Evolutionary conservation across 164 flowering plant genomes (phyloP), one percentile per base, ranked within the genome.

Genomic region (Litsea cubeba): DNA sequence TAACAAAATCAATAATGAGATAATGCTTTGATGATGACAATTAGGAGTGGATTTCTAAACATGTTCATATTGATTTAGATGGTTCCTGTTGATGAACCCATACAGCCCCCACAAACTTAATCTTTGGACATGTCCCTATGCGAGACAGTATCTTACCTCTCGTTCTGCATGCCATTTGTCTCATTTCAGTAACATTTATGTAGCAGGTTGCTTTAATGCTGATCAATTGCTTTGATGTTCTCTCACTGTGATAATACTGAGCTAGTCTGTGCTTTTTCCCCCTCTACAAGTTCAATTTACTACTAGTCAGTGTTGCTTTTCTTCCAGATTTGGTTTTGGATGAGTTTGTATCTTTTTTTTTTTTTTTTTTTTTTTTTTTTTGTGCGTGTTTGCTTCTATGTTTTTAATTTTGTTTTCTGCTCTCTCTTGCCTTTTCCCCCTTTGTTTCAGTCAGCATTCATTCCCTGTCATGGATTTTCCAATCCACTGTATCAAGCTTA

Each of bases 391-490:
- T 30, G 35, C 35, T 30, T 5, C 72, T 70, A 7, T 74, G 28
- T 8, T 62, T 24, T 50, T 70, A 23, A 30, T 28, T 7, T 60
- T 72, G 20, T 76, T 25, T 26, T 25, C 65, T 25, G 28, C 15
- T 69, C 25, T 3, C 12, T 54, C n/a, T 54, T 54, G 7, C 12
- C 18, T 7, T 72, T 2, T 50, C 8, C 69, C 64, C 50, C 18
- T 7, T 58, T 28, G 17, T 7, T 58, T 28, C 83, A 93, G 97
- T 83, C 77, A 84, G 72, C 72, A 83, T 77, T 8, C 81, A 68
- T 35, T 65, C 68, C 70, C 87, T n/a, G 79, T 93, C 76, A 86
- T 84, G 83, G 89, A 92, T 78, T 85, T 78, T 76, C 69, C 57
- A 63, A 77, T 78, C 65, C 84, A 87, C 49, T 69, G 79, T 72